A percentile compares a stretch with the other conserved stretches of the same genome.
Evolutionary conservation across 2,329 filamentous ascomycete genomes (phyloP).

Genomic region (Botrytis byssoidea): DNA sequence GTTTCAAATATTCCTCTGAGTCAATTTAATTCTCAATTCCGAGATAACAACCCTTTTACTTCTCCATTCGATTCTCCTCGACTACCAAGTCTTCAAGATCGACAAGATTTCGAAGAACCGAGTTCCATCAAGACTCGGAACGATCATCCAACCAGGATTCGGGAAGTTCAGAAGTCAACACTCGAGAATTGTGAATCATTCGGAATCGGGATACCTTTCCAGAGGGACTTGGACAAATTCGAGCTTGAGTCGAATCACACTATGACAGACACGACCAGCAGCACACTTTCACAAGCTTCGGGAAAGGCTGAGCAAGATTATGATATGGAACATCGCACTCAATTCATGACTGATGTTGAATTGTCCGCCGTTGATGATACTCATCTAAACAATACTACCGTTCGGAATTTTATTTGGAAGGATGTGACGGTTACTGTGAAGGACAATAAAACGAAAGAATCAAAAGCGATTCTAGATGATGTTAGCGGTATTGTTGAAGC

Average conservation of each 20-base stretch:
- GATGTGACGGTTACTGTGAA: constrained; percentile 69
- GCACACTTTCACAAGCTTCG: constrained; percentile 16
- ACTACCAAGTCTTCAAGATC: background rate
- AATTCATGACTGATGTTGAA: constrained; percentile 34
- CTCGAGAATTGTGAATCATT: background rate
- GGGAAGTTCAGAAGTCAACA: background rate
- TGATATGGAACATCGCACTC: constrained; percentile 9
- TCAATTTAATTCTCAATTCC: constrained; percentile 14
- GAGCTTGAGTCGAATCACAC: background rate
- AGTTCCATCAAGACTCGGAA: background rate
- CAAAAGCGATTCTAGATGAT: constrained; percentile 61
- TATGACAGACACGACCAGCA: constrained; percentile 19
- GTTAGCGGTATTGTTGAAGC: constrained; percentile 64
- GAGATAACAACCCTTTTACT: constrained; percentile 13
- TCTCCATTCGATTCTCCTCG: background rate
- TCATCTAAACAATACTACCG: constrained; percentile 61
- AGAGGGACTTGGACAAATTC: background rate
- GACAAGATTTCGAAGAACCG: background rate
- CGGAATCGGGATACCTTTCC: background rate
- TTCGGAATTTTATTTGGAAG: constrained; percentile 65
- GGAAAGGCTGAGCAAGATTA: constrained; percentile 14
- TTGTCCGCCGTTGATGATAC: constrained; percentile 28
- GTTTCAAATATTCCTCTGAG: constrained; percentile 16
- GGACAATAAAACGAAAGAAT: constrained; percentile 63
- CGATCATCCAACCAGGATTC: background rate